These are phyloP conservation scores for Apiotrichum mycotoxinovorans DNA, from an alignment of 1,284 basidiomycete genomes.

Conservation along the genomic window DNA sequence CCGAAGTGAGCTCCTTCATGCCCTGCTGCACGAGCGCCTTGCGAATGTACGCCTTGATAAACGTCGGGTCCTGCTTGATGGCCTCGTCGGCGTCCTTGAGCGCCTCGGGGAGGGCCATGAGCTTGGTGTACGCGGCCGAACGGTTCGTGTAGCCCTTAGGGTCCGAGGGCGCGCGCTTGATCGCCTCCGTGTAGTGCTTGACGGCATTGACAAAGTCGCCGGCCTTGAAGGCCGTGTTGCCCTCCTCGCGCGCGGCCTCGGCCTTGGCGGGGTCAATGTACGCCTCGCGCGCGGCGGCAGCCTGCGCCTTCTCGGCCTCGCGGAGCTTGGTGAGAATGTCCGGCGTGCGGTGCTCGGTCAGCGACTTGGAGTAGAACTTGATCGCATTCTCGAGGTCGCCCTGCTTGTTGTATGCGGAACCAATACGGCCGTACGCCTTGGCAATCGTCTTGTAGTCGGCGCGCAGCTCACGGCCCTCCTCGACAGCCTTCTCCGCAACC, in stretches of 20 bases:
- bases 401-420: slow-evolving; percentile 79
- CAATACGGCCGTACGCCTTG: slow-evolving; percentile 83
- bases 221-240: slow-evolving; percentile 86
- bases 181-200: slow-evolving; percentile 88
- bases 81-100: slow-evolving; percentile 93
- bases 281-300: slow-evolving; percentile 71
- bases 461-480: slow-evolving; percentile 71
- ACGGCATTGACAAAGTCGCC: slow-evolving; percentile 91
- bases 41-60: slow-evolving; percentile 94
- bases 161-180: slow-evolving; percentile 90
- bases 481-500: slow-evolving; percentile 88
- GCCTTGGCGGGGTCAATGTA: slow-evolving; percentile 89
- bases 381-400: slow-evolving; percentile 73
- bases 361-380: slow-evolving; percentile 85
- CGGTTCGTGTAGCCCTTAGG: slow-evolving; percentile 95
- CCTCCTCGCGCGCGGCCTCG: slow-evolving; percentile 80
- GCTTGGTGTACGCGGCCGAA: slow-evolving; percentile 93
- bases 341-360: slow-evolving; percentile 95
- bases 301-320: slow-evolving; percentile 71
- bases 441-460: slow-evolving; percentile 60
- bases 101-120: slow-evolving; percentile 89
- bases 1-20: slow-evolving; percentile 90
- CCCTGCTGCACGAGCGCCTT: slow-evolving; percentile 80
- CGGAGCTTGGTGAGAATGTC: slow-evolving; percentile 88
- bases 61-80: slow-evolving; percentile 83